Evolutionary conservation across 2,329 filamentous ascomycete genomes (phyloP).

Genomic region (Tolypocladium inflatum): DNA sequence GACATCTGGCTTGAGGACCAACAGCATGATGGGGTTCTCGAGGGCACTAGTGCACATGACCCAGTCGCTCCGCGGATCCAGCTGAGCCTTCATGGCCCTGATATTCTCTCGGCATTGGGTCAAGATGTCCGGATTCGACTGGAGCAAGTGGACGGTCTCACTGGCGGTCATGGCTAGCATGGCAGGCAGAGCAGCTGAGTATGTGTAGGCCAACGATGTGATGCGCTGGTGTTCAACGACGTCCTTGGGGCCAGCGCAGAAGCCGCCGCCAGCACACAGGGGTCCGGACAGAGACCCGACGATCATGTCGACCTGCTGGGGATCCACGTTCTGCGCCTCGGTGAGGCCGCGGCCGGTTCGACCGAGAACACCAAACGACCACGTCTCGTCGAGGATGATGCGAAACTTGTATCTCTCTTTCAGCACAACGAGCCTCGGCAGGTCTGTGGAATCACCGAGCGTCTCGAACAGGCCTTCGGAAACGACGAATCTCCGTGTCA

Average conservation of each 20-base stretch:
- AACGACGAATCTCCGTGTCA: conserved; percentile 90
- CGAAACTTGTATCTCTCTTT: conserved; percentile 98
- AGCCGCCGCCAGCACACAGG: conserved; percentile 86
- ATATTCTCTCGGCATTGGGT: conserved; percentile 76
- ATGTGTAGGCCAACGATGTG: conserved; percentile 85
- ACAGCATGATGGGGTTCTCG: conserved; percentile 81
- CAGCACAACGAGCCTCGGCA: conserved; percentile 85
- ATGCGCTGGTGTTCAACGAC: conserved; percentile 96
- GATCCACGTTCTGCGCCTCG: conserved; percentile 93
- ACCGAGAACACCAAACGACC: conserved; percentile 92
- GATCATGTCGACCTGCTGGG: conserved; percentile 92
- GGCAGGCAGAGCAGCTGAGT: conserved; percentile 87
- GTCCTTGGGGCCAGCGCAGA: conserved; percentile 85
- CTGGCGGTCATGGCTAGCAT: conserved; percentile 93
- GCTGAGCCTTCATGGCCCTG: conserved; percentile 71
- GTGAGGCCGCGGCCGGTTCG: conserved; percentile 86
- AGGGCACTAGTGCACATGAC: conserved; percentile 68
- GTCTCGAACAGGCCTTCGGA: conserved; percentile 93
- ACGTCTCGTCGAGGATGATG: conserved; percentile 92
- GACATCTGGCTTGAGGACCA: conserved; percentile 77
- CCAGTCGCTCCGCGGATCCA: conserved; percentile 93
- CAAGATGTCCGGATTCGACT: conserved; percentile 78
- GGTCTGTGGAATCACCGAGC: conserved; percentile 71
- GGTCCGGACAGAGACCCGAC: conserved; percentile 85
- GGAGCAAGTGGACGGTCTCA: conserved; percentile 77